Evolutionary conservation across 2,329 filamentous ascomycete species (phyloP).

Genomic region (Colletotrichum sp.): DNA sequence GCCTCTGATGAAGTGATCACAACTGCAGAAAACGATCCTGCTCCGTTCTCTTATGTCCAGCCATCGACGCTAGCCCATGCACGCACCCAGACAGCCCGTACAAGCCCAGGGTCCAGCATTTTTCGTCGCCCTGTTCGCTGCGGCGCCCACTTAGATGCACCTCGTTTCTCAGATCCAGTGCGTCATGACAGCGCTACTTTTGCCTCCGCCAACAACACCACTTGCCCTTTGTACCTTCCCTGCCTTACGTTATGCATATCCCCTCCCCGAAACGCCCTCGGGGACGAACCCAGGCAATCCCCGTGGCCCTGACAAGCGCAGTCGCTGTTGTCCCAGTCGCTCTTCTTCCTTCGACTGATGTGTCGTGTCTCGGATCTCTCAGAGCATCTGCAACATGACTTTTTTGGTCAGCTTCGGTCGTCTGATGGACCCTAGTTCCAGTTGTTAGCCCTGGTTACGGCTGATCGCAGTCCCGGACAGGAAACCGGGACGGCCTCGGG

Average conservation of each 20-base stretch:
- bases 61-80: constrained; percentile 18
- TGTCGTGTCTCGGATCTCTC: not conserved
- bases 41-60: not conserved
- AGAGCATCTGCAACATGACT: constrained; percentile 5
- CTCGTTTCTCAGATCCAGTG: constrained; percentile 12
- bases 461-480: not conserved
- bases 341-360: not conserved
- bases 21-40: constrained; percentile 7
- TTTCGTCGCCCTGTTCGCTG: constrained; percentile 13
- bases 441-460: not conserved
- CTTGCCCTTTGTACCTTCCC: not conserved
- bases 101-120: constrained; percentile 16
- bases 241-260: not conserved
- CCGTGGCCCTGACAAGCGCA: not conserved
- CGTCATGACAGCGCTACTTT: constrained; percentile 15
- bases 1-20: constrained; percentile 4
- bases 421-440: not conserved
- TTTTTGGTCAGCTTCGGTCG: not conserved
- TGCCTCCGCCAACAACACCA: not conserved
- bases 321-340: not conserved
- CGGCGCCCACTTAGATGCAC: constrained; percentile 10
- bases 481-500: not conserved
- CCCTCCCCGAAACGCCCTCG: not conserved
- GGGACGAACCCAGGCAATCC: not conserved
- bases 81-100: constrained; percentile 1